Evolutionary conservation across 2,329 filamentous ascomycete species (phyloP).

Genomic region (Juglanconis sp.): DNA sequence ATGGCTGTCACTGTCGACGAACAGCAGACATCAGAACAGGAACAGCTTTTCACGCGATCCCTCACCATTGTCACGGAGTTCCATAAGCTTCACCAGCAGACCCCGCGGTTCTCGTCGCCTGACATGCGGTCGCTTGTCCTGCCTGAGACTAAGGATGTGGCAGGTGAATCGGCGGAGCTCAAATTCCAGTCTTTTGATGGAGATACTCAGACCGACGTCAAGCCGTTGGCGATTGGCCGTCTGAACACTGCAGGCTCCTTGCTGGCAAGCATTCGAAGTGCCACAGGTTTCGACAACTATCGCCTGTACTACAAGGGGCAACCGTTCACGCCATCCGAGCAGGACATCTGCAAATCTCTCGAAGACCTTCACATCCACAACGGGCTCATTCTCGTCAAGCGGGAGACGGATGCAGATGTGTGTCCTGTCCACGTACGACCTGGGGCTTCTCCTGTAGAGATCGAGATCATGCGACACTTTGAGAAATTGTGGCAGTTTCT

Average conservation of each 20-base stretch:
- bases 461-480: conserved; percentile 78
- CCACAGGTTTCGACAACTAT: conserved; percentile 74
- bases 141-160: conserved; percentile 47
- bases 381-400: conserved; percentile 65
- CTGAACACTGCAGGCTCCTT: conserved; percentile 70
- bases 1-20: conserved; percentile 51
- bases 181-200: conserved; percentile 74
- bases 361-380: conserved; percentile 64
- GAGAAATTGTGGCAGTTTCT: conserved; percentile 80
- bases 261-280: conserved; percentile 61
- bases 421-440: conserved; percentile 43
- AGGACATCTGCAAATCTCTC: conserved; percentile 59
- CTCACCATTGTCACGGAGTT: conserved; percentile 67
- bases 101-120: conserved; percentile 57
- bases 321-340: conserved; percentile 59
- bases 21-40: conserved; percentile 40
- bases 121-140: conserved; percentile 53
- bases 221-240: conserved; percentile 62
- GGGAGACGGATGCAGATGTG: conserved; percentile 46
- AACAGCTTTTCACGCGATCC: conserved; percentile 65
- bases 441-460: conserved; percentile 64
- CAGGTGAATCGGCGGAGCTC: conserved; percentile 63
- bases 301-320: conserved; percentile 68
- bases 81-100: conserved; percentile 60
- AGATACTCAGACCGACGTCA: conserved; percentile 55